Conservation (phyloP, 2,329 filamentous ascomycete species). For the Exophiala bonariae region DNA sequence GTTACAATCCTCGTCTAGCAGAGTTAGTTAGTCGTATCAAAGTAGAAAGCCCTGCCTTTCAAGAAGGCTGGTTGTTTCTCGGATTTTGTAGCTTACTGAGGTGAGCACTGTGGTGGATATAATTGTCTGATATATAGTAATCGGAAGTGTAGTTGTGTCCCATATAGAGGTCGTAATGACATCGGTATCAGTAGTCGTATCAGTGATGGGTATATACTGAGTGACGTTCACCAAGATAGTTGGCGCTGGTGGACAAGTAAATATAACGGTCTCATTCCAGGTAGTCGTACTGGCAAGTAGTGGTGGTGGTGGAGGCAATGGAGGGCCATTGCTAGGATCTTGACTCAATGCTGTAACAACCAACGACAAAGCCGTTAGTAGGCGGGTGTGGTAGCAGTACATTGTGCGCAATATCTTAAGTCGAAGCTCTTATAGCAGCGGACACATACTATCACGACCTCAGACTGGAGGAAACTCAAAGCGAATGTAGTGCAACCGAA, state of each 20-base stretch:
- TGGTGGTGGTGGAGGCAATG: constrained; percentile 7
- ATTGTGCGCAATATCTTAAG: too few relatives aligned
- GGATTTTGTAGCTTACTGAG: constrained; percentile 15
- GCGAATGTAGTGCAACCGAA: constrained; percentile 8
- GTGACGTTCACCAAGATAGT: constrained; percentile 21
- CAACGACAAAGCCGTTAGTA: constrained; percentile 12
- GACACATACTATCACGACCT: neutral
- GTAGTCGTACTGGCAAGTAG: constrained; percentile 4
- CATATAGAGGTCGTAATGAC: constrained; percentile 6
- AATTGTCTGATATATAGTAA: constrained; percentile 23
- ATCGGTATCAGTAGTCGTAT: constrained; percentile 8
- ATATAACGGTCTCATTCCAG: constrained; percentile 11
- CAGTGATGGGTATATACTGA: constrained; percentile 9
- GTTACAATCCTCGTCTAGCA: constrained; percentile 17
- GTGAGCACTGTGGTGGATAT: constrained; percentile 22
- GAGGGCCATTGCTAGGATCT: constrained; percentile 1
- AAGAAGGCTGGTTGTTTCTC: too few relatives aligned
- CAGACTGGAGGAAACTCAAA: constrained; percentile 4
- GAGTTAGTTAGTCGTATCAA: constrained; percentile 1
- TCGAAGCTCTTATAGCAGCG: too few relatives aligned
- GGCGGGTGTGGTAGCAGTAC: neutral
- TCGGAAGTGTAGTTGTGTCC: constrained; percentile 18
- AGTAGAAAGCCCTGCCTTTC: too few relatives aligned
- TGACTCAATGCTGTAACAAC: constrained; percentile 11
- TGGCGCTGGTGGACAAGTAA: constrained; percentile 17